Conservation (phyloP, 2,329 filamentous ascomycete species). For the Madurella mycetomatis region DNA sequence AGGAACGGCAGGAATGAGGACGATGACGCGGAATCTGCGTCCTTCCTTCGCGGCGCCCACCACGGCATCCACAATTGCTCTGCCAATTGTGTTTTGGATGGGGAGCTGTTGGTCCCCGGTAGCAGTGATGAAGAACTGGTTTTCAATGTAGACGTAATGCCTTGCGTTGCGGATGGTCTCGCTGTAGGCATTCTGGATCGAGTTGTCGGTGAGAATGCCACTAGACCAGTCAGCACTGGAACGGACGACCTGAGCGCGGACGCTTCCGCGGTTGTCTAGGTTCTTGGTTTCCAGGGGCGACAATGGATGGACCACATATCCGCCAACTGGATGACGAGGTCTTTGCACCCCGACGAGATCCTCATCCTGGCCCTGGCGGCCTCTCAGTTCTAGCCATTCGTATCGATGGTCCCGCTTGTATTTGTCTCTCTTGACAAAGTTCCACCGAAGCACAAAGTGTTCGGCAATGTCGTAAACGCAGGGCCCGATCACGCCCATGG, state of each 20-base stretch:
- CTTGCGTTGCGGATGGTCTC: slow-evolving; percentile 83
- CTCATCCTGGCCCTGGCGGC: slow-evolving; percentile 71
- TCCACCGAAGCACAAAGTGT: slow-evolving; percentile 93
- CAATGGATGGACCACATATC: slow-evolving; percentile 78
- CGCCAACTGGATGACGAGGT: slow-evolving; percentile 82
- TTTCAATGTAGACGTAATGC: slow-evolving; percentile 96
- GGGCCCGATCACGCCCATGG: slow-evolving; percentile 86
- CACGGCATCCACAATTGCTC: slow-evolving; percentile 85
- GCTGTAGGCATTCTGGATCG: slow-evolving; percentile 81
- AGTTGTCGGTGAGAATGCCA: slow-evolving; percentile 78
- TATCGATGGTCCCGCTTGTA: slow-evolving; percentile 84
- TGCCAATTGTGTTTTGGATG: slow-evolving; percentile 82
- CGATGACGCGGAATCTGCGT: slow-evolving; percentile 85
- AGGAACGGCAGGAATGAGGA: slow-evolving; percentile 85
- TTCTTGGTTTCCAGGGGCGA: slow-evolving; percentile 64
- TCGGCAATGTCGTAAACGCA: slow-evolving; percentile 92
- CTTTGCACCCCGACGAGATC: slow-evolving; percentile 84
- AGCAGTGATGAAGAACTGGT: slow-evolving; percentile 97
- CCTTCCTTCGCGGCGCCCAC: slow-evolving; percentile 75
- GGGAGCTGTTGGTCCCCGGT: slow-evolving; percentile 84
- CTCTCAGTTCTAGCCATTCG: slow-evolving; percentile 79
- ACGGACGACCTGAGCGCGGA: slow-evolving; percentile 80
- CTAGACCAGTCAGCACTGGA: slow-evolving; percentile 93
- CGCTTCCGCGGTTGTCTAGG: slow-evolving; percentile 61
- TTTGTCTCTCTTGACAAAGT: slow-evolving; percentile 95